Percentiles rank a stretch among this genome's conserved stretches.
phyloP scores from a whole-genome alignment of 176 grass and related monocot genomes.

The Bromus sterilis region DNA sequence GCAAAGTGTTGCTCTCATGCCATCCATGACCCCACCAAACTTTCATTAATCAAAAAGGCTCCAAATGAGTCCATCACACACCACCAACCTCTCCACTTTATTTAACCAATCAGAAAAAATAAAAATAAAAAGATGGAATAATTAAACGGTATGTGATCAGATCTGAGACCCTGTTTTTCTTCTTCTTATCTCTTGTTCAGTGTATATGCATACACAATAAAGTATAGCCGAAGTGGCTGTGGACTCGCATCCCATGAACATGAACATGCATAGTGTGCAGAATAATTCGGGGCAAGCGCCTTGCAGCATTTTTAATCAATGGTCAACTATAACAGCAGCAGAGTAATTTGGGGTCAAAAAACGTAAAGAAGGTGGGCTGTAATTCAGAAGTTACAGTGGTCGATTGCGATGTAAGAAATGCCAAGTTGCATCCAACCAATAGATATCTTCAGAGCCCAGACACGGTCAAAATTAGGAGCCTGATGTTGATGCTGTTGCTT shows the following conservation, averaged over 20 bases:
- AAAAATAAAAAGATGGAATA: neutral
- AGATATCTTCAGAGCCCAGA: conserved; percentile 28
- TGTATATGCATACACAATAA: neutral
- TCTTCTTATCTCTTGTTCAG: neutral
- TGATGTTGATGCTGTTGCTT: conserved; percentile 27
- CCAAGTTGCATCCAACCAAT: neutral
- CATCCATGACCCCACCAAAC: conserved; percentile 36
- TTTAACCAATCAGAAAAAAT: neutral
- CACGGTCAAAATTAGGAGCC: conserved; percentile 24
- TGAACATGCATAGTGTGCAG: conserved; percentile 18
- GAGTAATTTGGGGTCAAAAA: neutral
- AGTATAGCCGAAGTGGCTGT: neutral
- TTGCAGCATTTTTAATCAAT: conserved; percentile 21
- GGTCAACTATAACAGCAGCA: conserved; percentile 23
- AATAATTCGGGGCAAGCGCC: conserved; percentile 11
- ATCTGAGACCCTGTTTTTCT: neutral
- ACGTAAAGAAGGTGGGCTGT: too few species aligned
- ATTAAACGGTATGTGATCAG: neutral
- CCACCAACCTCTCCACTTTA: conserved; percentile 29
- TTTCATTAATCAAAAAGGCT: conserved; percentile 26
- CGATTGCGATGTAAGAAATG: neutral
- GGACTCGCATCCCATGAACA: conserved; percentile 25
- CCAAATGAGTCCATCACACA: conserved; percentile 33
- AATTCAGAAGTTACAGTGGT: neutral
- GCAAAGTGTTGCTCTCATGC: conserved; percentile 15